Base-by-base conservation (phyloP, 164 flowering plant species). In the Magnolia sinica region DNA sequence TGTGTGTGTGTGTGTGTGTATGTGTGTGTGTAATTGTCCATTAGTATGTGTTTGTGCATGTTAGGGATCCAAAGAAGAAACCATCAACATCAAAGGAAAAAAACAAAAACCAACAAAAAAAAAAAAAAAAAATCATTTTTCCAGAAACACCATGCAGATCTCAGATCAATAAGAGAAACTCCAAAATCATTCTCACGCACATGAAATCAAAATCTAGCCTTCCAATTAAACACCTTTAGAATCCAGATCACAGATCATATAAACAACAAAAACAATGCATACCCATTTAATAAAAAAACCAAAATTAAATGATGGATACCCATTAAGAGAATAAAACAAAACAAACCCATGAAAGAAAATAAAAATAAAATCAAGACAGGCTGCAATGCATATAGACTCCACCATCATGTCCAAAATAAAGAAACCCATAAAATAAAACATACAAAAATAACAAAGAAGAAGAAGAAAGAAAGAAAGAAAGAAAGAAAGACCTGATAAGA, bases 401-500 rank as follows among this genome's bases (percentile, higher is more conserved):
- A 18, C 8, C 68, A 64, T 64, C 8, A 18, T 18, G 18, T 64
- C 23, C 68, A 27, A 29, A 65, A 68, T 24, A 13, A 20, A 49
- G 45, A 7, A 22, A 31, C 11, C 73, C 10, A 64, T 4, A 50
- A 6, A 71, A 5, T 37, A 37, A 37, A 4, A 37, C 29, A 68
- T 68, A 9, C 8, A 65, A 18, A 68, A 29, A 18, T 10, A 68
- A 31, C 6, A 31, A 14, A 8, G 9, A 45, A 37, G 49, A 45
- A 8, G 27, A 24, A 68, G 49, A 68, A 11, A 29, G 71, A 83
- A 75, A 37, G 74, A 83, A n/a, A n/a, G n/a, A n/a, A n/a, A n/a
- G 49, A 27, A 10, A 29, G 71, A 83, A 75, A 37, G 74, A 83
- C 91, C 89, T 73, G 87, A 65, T 13, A 80, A 67, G 67, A 68